Conservation (phyloP, 1,139 yeast species). For the Meyerozyma smithsonii region DNA sequence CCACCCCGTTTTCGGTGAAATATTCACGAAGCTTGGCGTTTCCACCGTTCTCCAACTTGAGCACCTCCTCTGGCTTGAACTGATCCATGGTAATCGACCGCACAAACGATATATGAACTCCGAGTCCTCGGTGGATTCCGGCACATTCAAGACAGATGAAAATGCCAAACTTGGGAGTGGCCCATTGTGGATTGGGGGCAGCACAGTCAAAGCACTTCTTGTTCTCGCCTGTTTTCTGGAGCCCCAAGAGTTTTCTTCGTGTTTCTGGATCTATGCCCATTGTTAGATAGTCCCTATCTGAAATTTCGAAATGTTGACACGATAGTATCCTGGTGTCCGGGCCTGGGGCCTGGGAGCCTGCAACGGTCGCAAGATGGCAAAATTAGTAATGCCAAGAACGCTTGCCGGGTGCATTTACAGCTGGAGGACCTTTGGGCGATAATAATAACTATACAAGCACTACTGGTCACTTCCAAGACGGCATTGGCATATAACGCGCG, state of each 20-base stretch:
- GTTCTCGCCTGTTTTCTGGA: constrained; percentile 80
- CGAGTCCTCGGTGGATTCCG: constrained; percentile 91
- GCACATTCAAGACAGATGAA: constrained; percentile 97
- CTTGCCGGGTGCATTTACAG: no score
- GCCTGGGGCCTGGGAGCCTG: background rate
- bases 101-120: constrained; percentile 95
- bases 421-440: no score
- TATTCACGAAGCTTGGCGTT: constrained; percentile 70
- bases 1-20: constrained; percentile 72
- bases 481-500: no score
- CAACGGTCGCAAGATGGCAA: background rate
- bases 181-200: constrained; percentile 99
- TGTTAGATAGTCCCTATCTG: constrained; percentile 1
- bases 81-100: constrained; percentile 97
- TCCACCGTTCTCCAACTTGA: constrained; percentile 94
- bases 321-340: background rate
- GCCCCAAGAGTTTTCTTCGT: constrained; percentile 70
- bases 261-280: constrained; percentile 89
- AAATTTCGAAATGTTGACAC: constrained; percentile 1
- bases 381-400: no score
- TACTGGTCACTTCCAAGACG: no score
- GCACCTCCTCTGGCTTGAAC: constrained; percentile 86
- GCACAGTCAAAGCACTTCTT: constrained; percentile 91
- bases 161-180: constrained; percentile 95
- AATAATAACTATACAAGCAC: no score